A percentile compares a stretch with the other conserved stretches of the same genome.
phyloP scores from a whole-genome alignment of 345 rosid genomes.

The Schrenkiella parvula region DNA sequence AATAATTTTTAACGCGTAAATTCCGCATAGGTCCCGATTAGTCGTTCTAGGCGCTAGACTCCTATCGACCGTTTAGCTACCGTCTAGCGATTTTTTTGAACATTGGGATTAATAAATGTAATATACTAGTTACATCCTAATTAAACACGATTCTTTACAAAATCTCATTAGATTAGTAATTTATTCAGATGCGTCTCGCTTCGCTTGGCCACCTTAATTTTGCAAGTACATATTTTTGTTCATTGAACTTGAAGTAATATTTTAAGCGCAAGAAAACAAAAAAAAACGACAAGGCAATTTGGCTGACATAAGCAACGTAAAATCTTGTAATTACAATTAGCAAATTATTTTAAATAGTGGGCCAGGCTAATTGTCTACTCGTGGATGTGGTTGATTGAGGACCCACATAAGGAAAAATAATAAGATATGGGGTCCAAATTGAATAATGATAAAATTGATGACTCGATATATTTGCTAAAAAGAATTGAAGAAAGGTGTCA shows the following conservation, averaged over 20 bases:
- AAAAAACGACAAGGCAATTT: slow-evolving; percentile 25
- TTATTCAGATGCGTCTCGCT: too few relatives aligned
- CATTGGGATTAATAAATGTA: too few relatives aligned
- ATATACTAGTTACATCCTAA: too few relatives aligned
- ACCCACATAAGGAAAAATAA: slow-evolving; percentile 17
- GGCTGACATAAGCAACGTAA: slow-evolving; percentile 31
- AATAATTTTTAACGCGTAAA: too few relatives aligned
- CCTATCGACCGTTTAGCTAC: too few relatives aligned
- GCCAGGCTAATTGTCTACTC: slow-evolving; percentile 16
- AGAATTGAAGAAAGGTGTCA: slow-evolving; percentile 27
- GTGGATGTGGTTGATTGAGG: slow-evolving; percentile 26
- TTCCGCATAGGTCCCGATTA: too few relatives aligned
- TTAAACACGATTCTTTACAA: too few relatives aligned
- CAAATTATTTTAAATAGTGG: slow-evolving; percentile 1
- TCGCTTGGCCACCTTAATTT: too few relatives aligned
- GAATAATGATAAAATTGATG: slow-evolving; percentile 31
- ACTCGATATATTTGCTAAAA: not conserved
- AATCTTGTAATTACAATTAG: slow-evolving; percentile 24
- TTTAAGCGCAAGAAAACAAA: slow-evolving; percentile 9
- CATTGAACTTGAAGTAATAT: slow-evolving; percentile 13
- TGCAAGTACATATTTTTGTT: not conserved
- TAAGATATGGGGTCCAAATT: slow-evolving; percentile 16
- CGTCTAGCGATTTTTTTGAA: too few relatives aligned
- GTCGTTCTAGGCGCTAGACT: too few relatives aligned
- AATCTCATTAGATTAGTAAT: too few relatives aligned